Evolutionary conservation across 106 monocot species (phyloP).

Genomic region (Iris macrosiphon): DNA sequence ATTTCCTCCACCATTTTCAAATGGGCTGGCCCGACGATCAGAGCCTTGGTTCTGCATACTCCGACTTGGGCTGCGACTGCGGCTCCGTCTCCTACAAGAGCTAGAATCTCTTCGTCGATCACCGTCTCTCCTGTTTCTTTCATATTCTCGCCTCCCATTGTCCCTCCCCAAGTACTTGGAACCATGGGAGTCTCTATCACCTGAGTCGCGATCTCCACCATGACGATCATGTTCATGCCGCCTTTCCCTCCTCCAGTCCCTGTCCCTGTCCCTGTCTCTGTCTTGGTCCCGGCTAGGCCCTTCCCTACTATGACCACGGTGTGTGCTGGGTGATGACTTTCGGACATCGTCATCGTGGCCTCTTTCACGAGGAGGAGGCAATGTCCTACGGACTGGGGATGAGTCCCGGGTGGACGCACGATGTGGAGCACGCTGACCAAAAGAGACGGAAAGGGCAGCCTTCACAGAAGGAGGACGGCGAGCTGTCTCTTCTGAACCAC

Average conservation of each 20-base stretch:
- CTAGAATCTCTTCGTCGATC: conserved; percentile 18
- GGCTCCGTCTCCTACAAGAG: conserved; percentile 32
- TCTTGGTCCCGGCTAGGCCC: conserved; percentile 21
- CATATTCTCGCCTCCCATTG: conserved; percentile 17
- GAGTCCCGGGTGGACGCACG: conserved; percentile 92
- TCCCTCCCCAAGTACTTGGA: conserved; percentile 26
- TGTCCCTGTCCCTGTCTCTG: conserved; percentile 18
- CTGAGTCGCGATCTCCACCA: conserved; percentile 18
- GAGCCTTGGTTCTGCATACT: no score
- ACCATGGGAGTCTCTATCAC: conserved; percentile 26
- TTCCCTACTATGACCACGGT: conserved; percentile 26
- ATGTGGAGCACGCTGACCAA: conserved; percentile 93
- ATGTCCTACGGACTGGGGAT: conserved; percentile 65
- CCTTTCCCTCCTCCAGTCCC: conserved; percentile 10
- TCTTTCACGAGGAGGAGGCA: conserved; percentile 28
- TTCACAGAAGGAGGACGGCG: conserved; percentile 89
- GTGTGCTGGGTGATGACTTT: background rate
- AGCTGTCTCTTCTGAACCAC: conserved; percentile 82
- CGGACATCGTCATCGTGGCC: conserved; percentile 22
- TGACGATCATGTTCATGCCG: conserved; percentile 7
- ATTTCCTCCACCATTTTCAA: conserved; percentile 31
- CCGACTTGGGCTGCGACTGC: conserved; percentile 32
- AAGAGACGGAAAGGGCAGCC: conserved; percentile 85
- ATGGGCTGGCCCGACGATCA: conserved; percentile 35
- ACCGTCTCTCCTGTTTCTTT: conserved; percentile 18